Percentiles rank a stretch among this genome's conserved stretches.
phyloP scores from a whole-genome alignment of 306 rosid species.

The Neltuma alba region DNA sequence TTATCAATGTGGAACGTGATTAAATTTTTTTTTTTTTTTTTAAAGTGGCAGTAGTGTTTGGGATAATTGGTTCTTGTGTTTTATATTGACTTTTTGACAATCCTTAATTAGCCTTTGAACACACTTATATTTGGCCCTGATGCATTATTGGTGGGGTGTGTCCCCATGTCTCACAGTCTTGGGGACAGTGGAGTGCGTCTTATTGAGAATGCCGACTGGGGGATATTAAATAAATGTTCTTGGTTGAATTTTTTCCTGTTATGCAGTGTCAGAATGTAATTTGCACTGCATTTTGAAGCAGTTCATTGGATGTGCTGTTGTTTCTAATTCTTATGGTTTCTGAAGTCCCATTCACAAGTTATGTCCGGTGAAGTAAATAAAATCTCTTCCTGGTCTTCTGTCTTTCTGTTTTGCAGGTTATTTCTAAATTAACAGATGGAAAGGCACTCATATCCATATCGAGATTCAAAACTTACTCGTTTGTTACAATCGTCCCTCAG shows the following conservation, averaged over 20 bases:
- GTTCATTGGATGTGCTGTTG: not conserved
- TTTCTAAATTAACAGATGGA: conserved; percentile 85
- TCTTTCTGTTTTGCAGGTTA: conserved; percentile 59
- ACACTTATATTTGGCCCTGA: not conserved
- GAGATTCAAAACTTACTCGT: conserved; percentile 92
- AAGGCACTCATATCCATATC: conserved; percentile 85
- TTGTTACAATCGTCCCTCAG: conserved; percentile 88
- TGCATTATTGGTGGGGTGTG: not conserved
- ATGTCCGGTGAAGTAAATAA: conserved; percentile 6
- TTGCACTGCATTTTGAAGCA: not conserved
- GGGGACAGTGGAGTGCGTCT: conserved; percentile 15
- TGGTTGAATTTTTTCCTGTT: conserved; percentile 26
- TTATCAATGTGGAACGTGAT: not conserved
- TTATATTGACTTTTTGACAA: conserved; percentile 12
- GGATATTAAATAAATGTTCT: conserved; percentile 10
- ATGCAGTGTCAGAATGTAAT: conserved; percentile 10
- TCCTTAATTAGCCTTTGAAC: conserved; percentile 20
- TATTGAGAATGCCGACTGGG: not conserved
- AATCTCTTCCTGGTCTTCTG: not conserved
- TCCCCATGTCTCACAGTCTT: not conserved
- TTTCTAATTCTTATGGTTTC: conserved; percentile 6
- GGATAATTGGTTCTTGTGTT: conserved; percentile 17
- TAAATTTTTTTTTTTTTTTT: not conserved
- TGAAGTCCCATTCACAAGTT: conserved; percentile 15
- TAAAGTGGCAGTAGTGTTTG: conserved; percentile 1